Percentiles rank a stretch among this genome's conserved stretches.
Evolutionary conservation across 2,329 filamentous ascomycete species (phyloP).

Genomic region (Aspergillus terreus): DNA sequence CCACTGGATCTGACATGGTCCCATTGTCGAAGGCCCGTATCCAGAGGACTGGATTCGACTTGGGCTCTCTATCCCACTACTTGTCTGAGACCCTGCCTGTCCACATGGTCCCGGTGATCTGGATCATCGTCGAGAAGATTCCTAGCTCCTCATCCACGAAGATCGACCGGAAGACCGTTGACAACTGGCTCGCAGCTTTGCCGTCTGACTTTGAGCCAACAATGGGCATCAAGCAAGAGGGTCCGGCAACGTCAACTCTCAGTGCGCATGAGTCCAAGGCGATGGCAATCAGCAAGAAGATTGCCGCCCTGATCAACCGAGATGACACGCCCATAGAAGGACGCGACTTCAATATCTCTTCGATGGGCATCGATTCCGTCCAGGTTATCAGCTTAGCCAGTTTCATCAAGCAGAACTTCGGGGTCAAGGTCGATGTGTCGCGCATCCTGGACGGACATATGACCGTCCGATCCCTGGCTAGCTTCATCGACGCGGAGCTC

Average conservation of each 20-base stretch:
- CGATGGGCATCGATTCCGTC: constrained; percentile 11
- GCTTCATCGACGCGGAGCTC: constrained; percentile 9
- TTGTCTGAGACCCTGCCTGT: constrained; percentile 33
- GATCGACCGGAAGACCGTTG: constrained; percentile 22
- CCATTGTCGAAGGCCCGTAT: constrained; percentile 1
- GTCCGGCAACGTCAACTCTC: constrained; percentile 4
- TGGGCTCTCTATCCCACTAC: constrained; percentile 2
- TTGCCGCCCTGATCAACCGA: constrained; percentile 4
- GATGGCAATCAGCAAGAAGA: constrained; percentile 8
- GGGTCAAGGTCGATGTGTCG: constrained; percentile 10
- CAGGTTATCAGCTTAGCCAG: constrained; percentile 14
- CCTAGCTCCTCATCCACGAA: constrained; percentile 20
- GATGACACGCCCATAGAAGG: constrained; percentile 3
- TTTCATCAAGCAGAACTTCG: constrained; percentile 12
- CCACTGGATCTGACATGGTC: constrained; percentile 2
- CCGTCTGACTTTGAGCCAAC: constrained; percentile 11
- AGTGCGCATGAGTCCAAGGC: constrained; percentile 9
- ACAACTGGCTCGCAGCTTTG: constrained; percentile 9
- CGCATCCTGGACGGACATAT: constrained; percentile 12
- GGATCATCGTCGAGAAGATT: constrained; percentile 34
- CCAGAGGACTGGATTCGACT: constrained; percentile 5
- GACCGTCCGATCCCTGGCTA: constrained; percentile 9
- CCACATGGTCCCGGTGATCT: constrained; percentile 37
- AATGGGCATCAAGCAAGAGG: constrained; percentile 10
- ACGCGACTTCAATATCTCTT: constrained; percentile 9